Percentiles rank a stretch among this genome's conserved stretches.
These are phyloP conservation scores for Aspergillus felis DNA, from an alignment of 2,329 filamentous ascomycete species.

Conservation along the genomic window DNA sequence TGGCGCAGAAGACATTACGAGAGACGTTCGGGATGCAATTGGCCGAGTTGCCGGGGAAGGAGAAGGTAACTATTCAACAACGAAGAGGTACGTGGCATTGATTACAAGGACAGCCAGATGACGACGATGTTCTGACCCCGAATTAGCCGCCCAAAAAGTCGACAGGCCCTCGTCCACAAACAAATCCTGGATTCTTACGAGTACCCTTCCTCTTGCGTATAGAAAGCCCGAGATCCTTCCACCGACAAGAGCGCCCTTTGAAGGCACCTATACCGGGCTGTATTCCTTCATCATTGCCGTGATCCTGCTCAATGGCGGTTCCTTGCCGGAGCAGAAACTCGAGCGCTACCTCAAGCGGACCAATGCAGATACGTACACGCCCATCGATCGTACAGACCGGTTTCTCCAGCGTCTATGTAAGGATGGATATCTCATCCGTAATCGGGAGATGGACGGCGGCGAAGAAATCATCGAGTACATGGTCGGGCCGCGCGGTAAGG, in stretches of 20 bases:
- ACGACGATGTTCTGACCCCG: not conserved
- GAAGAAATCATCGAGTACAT: slow-evolving; percentile 78
- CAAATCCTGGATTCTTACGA: slow-evolving; percentile 73
- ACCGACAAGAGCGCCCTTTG: slow-evolving; percentile 65
- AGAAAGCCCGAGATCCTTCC: slow-evolving; percentile 63
- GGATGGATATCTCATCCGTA: slow-evolving; percentile 78
- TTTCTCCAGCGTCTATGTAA: slow-evolving; percentile 70
- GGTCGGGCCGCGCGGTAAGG: slow-evolving; percentile 77
- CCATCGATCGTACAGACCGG: slow-evolving; percentile 70
- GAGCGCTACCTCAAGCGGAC: slow-evolving; percentile 69
- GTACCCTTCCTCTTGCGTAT: slow-evolving; percentile 65
- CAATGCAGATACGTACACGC: slow-evolving; percentile 71
- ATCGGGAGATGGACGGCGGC: slow-evolving; percentile 64
- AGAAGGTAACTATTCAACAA: slow-evolving; percentile 77
- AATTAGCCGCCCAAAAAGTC: slow-evolving; percentile 47
- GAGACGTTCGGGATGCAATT: slow-evolving; percentile 88
- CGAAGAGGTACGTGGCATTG: slow-evolving; percentile 58
- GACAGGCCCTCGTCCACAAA: slow-evolving; percentile 47
- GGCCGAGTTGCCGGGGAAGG: slow-evolving; percentile 72
- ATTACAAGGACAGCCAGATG: not conserved
- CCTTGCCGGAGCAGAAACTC: slow-evolving; percentile 74
- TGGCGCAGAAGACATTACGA: slow-evolving; percentile 69
- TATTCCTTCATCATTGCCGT: slow-evolving; percentile 76
- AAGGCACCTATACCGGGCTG: slow-evolving; percentile 76
- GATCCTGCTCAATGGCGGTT: slow-evolving; percentile 67